Percentiles rank a stretch among this genome's conserved stretches.
These are phyloP conservation scores for Kandelia obovata DNA, from an alignment of 345 rosid species.

Conservation along the genomic window DNA sequence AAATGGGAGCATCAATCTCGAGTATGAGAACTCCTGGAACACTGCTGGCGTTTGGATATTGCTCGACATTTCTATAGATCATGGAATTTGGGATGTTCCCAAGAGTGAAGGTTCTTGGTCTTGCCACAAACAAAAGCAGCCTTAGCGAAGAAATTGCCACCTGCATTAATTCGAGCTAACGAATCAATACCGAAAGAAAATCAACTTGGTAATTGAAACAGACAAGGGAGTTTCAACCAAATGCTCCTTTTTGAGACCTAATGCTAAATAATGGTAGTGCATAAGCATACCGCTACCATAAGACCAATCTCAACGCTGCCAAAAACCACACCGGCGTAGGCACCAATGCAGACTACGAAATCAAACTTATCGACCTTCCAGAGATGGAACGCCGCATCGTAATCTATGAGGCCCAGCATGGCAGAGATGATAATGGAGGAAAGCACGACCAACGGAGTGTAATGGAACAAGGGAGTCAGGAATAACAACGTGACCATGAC, in stretches of 20 bases:
- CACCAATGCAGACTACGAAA: constrained; percentile 68
- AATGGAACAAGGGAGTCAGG: constrained; percentile 78
- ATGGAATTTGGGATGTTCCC: constrained; percentile 64
- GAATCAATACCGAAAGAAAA: neutral
- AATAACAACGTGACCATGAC: constrained; percentile 80
- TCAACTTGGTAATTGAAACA: neutral
- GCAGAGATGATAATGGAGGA: constrained; percentile 76
- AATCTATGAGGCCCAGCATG: constrained; percentile 92
- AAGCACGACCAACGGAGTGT: constrained; percentile 92
- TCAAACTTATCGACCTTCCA: constrained; percentile 87
- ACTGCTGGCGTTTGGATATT: constrained; percentile 50
- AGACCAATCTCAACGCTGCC: constrained; percentile 82
- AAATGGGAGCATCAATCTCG: constrained; percentile 78
- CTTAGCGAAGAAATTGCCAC: constrained; percentile 68
- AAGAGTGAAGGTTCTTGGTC: constrained; percentile 63
- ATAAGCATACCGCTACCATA: constrained; percentile 54
- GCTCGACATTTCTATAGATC: constrained; percentile 63
- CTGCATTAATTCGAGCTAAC: constrained; percentile 22
- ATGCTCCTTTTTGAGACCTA: too few species aligned
- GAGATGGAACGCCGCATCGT: constrained; percentile 74
- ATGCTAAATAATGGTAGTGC: neutral
- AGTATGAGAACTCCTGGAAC: constrained; percentile 64
- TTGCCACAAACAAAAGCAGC: constrained; percentile 69
- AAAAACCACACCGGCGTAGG: constrained; percentile 81
- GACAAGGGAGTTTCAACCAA: too few species aligned